Evolutionary conservation across 108 stramenopile genomes (phyloP).

Genomic region (Pseudonitzschia multiseries): DNA sequence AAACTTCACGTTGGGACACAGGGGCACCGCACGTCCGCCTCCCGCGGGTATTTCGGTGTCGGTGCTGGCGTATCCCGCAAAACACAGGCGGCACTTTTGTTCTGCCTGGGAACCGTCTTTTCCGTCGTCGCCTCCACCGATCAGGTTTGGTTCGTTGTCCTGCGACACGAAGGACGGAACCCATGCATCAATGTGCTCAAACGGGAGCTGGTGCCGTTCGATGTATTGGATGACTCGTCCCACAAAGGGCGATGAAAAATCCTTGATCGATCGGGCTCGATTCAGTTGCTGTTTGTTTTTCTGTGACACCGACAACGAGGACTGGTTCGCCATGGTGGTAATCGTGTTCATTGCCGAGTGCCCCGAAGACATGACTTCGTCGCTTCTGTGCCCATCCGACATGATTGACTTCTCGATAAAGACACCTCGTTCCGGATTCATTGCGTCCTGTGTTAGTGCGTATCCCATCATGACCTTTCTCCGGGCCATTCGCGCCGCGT

Average conservation of each 20-base stretch:
- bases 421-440: conserved; percentile 58
- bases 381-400: conserved; percentile 26
- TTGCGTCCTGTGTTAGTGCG: conserved; percentile 65
- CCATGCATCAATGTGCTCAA: conserved; percentile 87
- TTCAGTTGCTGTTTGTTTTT: background rate
- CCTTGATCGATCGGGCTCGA: conserved; percentile 19
- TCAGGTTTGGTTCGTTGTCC: conserved; percentile 1
- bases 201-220: conserved; percentile 69
- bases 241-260: conserved; percentile 72
- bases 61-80: conserved; percentile 71
- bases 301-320: background rate
- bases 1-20: conserved; percentile 51
- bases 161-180: conserved; percentile 65
- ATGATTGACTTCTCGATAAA: conserved; percentile 64
- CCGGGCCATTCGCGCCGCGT: conserved; percentile 62
- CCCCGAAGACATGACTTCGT: conserved; percentile 15
- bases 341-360: conserved; percentile 10
- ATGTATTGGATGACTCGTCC: conserved; percentile 66
- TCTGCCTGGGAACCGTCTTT: background rate
- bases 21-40: conserved; percentile 24
- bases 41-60: conserved; percentile 43
- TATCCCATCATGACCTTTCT: conserved; percentile 82
- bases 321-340: conserved; percentile 1
- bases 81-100: conserved; percentile 65
- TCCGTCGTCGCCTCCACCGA: background rate